Base-by-base conservation (phyloP, 176 grass and related monocot genomes). In the Oryza australiensis region DNA sequence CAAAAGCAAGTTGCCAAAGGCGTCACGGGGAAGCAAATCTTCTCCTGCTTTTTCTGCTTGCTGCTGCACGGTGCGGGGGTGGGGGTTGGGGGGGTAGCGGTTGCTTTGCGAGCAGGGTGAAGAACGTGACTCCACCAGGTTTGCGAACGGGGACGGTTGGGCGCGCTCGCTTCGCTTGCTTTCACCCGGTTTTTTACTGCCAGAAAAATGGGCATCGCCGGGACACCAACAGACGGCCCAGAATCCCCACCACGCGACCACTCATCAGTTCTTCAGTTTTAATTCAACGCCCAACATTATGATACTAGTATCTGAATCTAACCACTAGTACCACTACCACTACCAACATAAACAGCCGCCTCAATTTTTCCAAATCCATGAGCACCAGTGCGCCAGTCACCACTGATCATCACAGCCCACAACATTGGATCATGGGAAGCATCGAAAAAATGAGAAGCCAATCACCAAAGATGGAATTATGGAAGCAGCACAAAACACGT, bases 21-120 rank as follows among this genome's bases (percentile, higher is more conserved):
- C 46, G 16, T 82, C 79, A 87, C 73, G 74, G 59, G 80, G 40
- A 28, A 16, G 40, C n/a, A 46, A 70, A 23, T 3, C 38, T 9
- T 24, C 24, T 13, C 4, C 20, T 5, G 37, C n/a, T n/a, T 55
- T 55, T 55, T 20, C 5, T 55, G 49, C 51, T n/a, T 8, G 18
- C 18, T 55, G 51, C 51, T 5, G 64, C 48, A 37, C 35, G 7
- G 35, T 12, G 69, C n/a, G n/a, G n/a, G n/a, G n/a, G n/a, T n/a
- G n/a, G n/a, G n/a, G n/a, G n/a, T n/a, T n/a, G n/a, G n/a, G n/a
- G n/a, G n/a, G n/a, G n/a, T n/a, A n/a, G 14, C 18, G 0, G 26
- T 86, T 86, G 78, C 78, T 68, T 87, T 5, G 26, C 18, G 5
- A 65, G 30, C 73, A 83, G 80, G 86, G 30, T 13, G 64, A 65